Evolutionary conservation across 805 yeast species (phyloP), one percentile per base, ranked within the genome.

Genomic region (Spathaspora sp.): DNA sequence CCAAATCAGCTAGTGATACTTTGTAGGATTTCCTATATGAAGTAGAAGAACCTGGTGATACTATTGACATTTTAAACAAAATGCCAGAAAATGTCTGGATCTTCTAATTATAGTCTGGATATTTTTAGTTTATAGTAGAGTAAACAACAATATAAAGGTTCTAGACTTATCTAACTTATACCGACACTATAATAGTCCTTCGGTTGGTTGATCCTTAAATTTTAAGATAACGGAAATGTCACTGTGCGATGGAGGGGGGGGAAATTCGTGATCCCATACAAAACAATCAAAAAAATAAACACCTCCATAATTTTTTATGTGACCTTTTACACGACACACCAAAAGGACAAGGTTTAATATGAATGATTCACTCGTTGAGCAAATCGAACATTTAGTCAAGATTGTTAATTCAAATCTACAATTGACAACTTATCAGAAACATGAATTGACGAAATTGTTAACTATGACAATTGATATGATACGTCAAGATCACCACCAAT

Each of bases 1-100:
- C 55, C 18, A 65, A 55, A 43, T 60, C 67, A 18, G 49, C 64
- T 58, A 59, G 77, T 2, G 51, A 44, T 23, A 50, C 45, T 16
- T 38, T 48, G 35, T 42, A 29, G 3, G 19, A 44, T 19, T 10
- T 23, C 46, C 20, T 44, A 35, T 35, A n/a, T 35, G 16, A 8
- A n/a, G 40, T 12, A 10, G 40, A n/a, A 11, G 40, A 35, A 3
- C 18, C 40, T n/a, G 40, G 16, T 4, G 40, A 35, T 35, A n/a
- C 4, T n/a, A 35, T 35, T 35, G 40, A 35, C 40, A 35, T 35
- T 35, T 14, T 35, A 14, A 14, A 5, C n/a, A 31, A n/a, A n/a
- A n/a, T 31, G 35, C 35, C 35, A 31, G 35, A 31, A 31, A 10
- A 31, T 11, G 35, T 31, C 35, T 31, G 35, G 35, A 31, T 31